A percentile compares a stretch with the other conserved stretches of the same genome.
Evolutionary conservation across 164 flowering plant species (phyloP).

Genomic region (Umbellularia californica): DNA sequence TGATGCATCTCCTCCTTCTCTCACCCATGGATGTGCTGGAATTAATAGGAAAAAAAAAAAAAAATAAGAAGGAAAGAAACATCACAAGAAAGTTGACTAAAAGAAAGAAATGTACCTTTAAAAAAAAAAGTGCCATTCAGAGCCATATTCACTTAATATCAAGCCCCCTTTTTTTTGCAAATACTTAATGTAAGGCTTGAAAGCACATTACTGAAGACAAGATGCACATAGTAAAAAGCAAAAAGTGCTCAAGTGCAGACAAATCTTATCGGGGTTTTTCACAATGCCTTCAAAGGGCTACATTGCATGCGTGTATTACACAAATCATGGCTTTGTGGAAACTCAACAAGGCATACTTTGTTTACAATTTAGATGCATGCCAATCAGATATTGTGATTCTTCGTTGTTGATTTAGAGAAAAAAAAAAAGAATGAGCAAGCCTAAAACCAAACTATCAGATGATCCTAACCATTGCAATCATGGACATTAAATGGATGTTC

Average conservation of each 20-base stretch:
- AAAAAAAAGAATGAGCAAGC: no score
- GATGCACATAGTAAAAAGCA: background rate
- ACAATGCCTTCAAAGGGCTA: background rate
- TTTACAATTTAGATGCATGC: background rate
- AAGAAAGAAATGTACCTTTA: background rate
- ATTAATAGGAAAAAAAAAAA: slow-evolving; percentile 8
- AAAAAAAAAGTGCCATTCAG: background rate
- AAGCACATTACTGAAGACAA: background rate
- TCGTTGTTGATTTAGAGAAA: no score
- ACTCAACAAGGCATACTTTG: background rate
- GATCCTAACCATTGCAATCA: no score
- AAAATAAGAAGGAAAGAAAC: background rate
- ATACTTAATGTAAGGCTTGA: background rate
- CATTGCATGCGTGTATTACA: background rate
- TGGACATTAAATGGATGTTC: no score
- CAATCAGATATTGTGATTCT: background rate
- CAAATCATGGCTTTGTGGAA: background rate
- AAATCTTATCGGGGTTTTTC: background rate
- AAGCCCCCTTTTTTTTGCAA: background rate
- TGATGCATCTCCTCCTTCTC: slow-evolving; percentile 96
- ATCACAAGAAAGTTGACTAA: background rate
- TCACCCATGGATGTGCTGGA: slow-evolving; percentile 97
- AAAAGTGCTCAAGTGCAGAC: background rate
- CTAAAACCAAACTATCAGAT: no score
- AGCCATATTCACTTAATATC: background rate